Conservation (phyloP, 441 rosid genomes). For the Metrosideros polymorpha region DNA sequence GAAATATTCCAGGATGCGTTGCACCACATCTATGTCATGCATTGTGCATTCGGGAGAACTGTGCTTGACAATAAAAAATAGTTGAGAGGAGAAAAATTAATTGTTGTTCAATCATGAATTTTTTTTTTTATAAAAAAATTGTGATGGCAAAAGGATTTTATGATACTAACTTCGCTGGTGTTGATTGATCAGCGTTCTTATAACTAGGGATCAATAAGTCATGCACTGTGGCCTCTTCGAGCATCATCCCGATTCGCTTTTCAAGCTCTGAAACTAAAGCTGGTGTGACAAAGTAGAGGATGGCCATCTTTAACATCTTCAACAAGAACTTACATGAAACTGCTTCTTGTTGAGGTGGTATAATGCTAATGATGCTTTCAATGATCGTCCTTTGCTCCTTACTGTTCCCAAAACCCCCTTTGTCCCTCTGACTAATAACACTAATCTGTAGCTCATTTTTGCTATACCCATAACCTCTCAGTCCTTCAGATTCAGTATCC, state of each 20-base stretch:
- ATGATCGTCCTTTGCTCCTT: constrained; percentile 47
- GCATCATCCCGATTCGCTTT: constrained; percentile 43
- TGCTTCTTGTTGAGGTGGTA: constrained; percentile 53
- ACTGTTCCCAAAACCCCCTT: constrained; percentile 24
- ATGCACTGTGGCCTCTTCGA: constrained; percentile 55
- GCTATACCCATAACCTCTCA: constrained; percentile 43
- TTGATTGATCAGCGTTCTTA: constrained; percentile 43
- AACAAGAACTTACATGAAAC: constrained; percentile 58
- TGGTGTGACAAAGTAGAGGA: constrained; percentile 54
- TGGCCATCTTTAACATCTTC: constrained; percentile 60
- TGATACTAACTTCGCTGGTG: constrained; percentile 33
- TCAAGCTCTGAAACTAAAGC: constrained; percentile 76
- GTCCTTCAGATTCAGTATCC: constrained; percentile 53
- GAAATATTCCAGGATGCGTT: constrained; percentile 65
- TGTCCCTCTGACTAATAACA: constrained; percentile 25
- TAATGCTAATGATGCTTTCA: constrained; percentile 63
- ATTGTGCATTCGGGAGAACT: constrained; percentile 51
- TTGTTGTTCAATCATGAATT: neutral
- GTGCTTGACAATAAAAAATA: constrained; percentile 2
- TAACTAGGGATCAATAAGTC: constrained; percentile 80
- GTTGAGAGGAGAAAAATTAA: neutral
- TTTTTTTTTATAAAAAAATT: neutral
- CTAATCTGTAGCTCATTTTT: constrained; percentile 55
- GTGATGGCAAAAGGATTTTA: neutral
- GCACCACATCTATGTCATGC: constrained; percentile 60